phyloP scores from a whole-genome alignment of 2,329 filamentous ascomycete genomes.

The Ophiostoma sp. region DNA sequence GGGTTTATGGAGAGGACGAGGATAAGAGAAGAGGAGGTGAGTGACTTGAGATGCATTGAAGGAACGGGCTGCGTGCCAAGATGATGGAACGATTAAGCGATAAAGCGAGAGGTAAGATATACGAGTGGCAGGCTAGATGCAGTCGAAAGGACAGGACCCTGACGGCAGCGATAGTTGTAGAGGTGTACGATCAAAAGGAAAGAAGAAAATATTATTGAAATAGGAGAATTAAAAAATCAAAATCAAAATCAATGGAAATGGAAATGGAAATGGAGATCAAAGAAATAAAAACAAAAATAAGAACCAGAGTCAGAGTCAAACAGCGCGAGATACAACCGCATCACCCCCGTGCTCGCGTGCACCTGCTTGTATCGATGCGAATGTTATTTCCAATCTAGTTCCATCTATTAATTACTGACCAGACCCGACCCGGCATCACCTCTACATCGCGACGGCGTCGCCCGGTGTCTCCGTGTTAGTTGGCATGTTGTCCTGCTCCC shows the following conservation, averaged over 20 bases:
- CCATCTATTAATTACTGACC: not conserved
- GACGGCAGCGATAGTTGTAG: not conserved
- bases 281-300: not conserved
- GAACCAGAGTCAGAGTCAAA: not conserved
- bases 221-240: too few species aligned
- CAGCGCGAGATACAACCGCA: too few species aligned
- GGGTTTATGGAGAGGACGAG: not conserved
- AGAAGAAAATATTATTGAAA: too few species aligned
- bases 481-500: not conserved
- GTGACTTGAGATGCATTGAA: not conserved
- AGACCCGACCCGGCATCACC: not conserved
- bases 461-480: slow-evolving; percentile 10
- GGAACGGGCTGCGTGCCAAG: slow-evolving; percentile 8
- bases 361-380: not conserved
- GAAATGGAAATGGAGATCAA: not conserved
- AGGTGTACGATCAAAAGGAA: too few species aligned
- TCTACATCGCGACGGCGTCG: slow-evolving; percentile 1
- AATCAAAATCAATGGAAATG: not conserved
- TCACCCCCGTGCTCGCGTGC: not conserved
- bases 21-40: not conserved
- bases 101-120: too few species aligned
- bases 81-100: not conserved
- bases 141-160: not conserved
- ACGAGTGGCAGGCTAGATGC: not conserved
- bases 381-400: not conserved